Evolutionary conservation across 139 green algal species (phyloP), one percentile per base, ranked within the genome.

Genomic region (Haematococcus sp.): DNA sequence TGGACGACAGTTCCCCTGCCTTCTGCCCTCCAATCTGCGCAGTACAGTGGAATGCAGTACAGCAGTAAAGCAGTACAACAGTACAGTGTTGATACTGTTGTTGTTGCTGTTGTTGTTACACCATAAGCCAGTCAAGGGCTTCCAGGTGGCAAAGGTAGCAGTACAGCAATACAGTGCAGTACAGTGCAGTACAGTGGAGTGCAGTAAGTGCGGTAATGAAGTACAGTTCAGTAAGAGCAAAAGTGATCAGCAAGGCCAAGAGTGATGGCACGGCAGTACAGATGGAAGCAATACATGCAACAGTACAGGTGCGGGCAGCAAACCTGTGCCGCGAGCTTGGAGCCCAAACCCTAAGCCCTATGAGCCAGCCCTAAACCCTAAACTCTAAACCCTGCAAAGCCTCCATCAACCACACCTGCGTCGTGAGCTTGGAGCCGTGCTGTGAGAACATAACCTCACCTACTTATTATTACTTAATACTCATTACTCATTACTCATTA

Each of bases 391-490:
- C 25, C 34, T 25, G 22, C 13, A 33, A 66, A n/a, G 58, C 13
- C 44, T 40, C 66, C 23, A 25, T 25, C n/a, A n/a, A n/a, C n/a
- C n/a, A n/a, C 33, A 63, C 40, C 43, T 52, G 64, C 1, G 82
- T 87, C 20, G 74, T 68, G n/a, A 94, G 81, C 28, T 76, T 74
- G 40, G 76, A 79, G 54, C 80, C 83, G 9, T 74, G 70, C 28
- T 75, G 68, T 40, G 64, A 65, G 58, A 94, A 94, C 0, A 63
- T 73, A 22, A 94, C 71, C 59, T 88, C 79, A 61, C 81, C 44
- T 13, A 60, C 71, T 30, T 61, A 27, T 22, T 11, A 5, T 16
- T 22, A 61, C 17, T 11, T 19, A 49, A 19, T 19, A 7, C 34
- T 9, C 20, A n/a, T n/a, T 2, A 58, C 4, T 59, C 51, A 66